Evolutionary conservation across 257 asterid genomes (phyloP).

Genomic region (Forsythia viridissima): DNA sequence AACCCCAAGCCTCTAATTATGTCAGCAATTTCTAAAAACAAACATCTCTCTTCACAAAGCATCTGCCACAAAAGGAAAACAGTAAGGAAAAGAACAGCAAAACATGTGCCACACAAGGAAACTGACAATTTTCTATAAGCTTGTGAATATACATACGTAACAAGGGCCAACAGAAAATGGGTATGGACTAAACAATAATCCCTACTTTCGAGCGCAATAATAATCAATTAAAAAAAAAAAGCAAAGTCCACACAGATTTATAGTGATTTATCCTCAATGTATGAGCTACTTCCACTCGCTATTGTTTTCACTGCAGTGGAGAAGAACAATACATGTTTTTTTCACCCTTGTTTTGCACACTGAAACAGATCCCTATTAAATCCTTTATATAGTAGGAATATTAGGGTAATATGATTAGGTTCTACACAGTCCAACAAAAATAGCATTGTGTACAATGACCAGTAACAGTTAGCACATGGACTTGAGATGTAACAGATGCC

Average conservation of each 20-base stretch:
- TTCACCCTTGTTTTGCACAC: too few relatives aligned
- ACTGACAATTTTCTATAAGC: background rate
- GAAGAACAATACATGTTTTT: too few relatives aligned
- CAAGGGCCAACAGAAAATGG: background rate
- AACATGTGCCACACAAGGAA: background rate
- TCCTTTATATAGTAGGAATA: background rate
- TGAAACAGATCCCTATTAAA: too few relatives aligned
- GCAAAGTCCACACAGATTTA: too few relatives aligned
- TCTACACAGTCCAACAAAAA: background rate
- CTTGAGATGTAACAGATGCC: slow-evolving; percentile 3
- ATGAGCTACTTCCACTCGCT: too few relatives aligned
- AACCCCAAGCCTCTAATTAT: slow-evolving; percentile 69
- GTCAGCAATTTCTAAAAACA: slow-evolving; percentile 80
- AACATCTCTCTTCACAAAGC: slow-evolving; percentile 72
- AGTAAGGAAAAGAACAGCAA: background rate
- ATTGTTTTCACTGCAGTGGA: background rate
- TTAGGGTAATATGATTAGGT: background rate
- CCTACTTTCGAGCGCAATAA: background rate
- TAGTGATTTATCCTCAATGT: background rate
- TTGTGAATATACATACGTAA: background rate
- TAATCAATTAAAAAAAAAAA: too few relatives aligned
- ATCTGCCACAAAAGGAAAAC: slow-evolving; percentile 44
- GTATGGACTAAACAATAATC: background rate
- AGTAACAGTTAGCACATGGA: background rate
- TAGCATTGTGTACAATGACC: background rate